These are phyloP conservation scores for Talaromyces sp. DNA, from an alignment of 2,329 filamentous ascomycete species.

Conservation along the genomic window DNA sequence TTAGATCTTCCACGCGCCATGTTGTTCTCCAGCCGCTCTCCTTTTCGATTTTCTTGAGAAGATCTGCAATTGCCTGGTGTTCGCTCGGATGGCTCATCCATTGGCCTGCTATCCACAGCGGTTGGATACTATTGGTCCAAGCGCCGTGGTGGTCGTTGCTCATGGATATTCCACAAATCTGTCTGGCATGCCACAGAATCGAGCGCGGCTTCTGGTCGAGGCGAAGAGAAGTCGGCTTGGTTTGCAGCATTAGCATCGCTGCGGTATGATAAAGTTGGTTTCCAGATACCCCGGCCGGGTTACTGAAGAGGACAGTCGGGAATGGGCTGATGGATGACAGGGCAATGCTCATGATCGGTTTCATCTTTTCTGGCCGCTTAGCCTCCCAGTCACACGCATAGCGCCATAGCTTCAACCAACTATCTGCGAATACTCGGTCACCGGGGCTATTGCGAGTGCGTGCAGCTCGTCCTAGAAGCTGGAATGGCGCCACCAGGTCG, in stretches of 20 bases:
- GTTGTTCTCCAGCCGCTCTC: slow-evolving; percentile 52
- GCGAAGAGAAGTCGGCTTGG: slow-evolving; percentile 32
- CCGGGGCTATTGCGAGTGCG: slow-evolving; percentile 47
- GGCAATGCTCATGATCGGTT: slow-evolving; percentile 20
- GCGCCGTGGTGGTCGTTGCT: slow-evolving; percentile 54
- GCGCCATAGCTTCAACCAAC: slow-evolving; percentile 49
- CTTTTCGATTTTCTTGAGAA: slow-evolving; percentile 47
- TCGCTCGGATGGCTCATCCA: slow-evolving; percentile 41
- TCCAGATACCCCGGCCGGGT: slow-evolving; percentile 53
- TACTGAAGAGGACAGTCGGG: slow-evolving; percentile 50
- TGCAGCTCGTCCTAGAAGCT: slow-evolving; percentile 5
- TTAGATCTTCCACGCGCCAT: slow-evolving; percentile 51
- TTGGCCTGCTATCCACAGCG: slow-evolving; percentile 53
- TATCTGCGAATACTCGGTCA: slow-evolving; percentile 35
- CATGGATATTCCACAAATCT: slow-evolving; percentile 53
- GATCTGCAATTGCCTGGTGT: slow-evolving; percentile 44
- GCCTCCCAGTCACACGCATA: slow-evolving; percentile 48
- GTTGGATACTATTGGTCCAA: slow-evolving; percentile 56
- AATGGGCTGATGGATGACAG: slow-evolving; percentile 35
- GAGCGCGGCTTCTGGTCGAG: slow-evolving; percentile 26
- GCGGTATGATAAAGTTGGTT: slow-evolving; percentile 57
- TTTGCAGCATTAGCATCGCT: slow-evolving; percentile 49
- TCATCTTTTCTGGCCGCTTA: slow-evolving; percentile 43
- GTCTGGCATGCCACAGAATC: slow-evolving; percentile 52
- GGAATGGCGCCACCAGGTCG: slow-evolving; percentile 33